Percentiles rank a stretch among this genome's conserved stretches.
These are phyloP conservation scores for Fusarium denticulatum DNA, from an alignment of 2,329 filamentous ascomycete genomes.

Conservation along the genomic window DNA sequence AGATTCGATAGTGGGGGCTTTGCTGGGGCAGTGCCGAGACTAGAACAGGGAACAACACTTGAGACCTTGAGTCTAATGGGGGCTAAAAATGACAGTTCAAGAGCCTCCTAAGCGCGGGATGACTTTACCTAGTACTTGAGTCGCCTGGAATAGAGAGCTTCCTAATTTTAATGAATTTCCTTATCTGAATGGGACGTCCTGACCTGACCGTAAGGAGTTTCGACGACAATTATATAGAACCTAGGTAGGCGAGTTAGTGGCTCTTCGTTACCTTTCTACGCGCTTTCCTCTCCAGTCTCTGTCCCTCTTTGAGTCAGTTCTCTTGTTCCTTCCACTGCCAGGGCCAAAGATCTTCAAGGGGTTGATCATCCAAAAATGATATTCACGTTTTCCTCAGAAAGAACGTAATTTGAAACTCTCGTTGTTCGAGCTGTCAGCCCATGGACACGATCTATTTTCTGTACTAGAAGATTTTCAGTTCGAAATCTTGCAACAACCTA, in stretches of 20 bases:
- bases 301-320: background rate
- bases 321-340: background rate
- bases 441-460: background rate
- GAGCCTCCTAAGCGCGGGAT: background rate
- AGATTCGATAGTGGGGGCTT: constrained; percentile 36
- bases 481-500: background rate
- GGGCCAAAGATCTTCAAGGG: background rate
- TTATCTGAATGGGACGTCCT: background rate
- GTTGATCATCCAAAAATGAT: background rate
- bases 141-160: background rate
- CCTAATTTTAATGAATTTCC: background rate
- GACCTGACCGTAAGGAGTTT: background rate
- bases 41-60: background rate
- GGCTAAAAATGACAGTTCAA: background rate
- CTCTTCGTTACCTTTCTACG: background rate
- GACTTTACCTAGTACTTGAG: background rate
- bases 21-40: constrained; percentile 25
- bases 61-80: background rate
- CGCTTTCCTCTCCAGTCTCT: background rate
- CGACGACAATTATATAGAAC: background rate
- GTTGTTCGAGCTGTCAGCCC: background rate
- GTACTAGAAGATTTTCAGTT: background rate
- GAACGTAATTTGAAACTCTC: background rate
- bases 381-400: background rate
- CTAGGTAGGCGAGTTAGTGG: background rate